These are phyloP conservation scores for Phylloporus sp. DNA, from an alignment of 768 basidiomycete species.

Conservation along the genomic window DNA sequence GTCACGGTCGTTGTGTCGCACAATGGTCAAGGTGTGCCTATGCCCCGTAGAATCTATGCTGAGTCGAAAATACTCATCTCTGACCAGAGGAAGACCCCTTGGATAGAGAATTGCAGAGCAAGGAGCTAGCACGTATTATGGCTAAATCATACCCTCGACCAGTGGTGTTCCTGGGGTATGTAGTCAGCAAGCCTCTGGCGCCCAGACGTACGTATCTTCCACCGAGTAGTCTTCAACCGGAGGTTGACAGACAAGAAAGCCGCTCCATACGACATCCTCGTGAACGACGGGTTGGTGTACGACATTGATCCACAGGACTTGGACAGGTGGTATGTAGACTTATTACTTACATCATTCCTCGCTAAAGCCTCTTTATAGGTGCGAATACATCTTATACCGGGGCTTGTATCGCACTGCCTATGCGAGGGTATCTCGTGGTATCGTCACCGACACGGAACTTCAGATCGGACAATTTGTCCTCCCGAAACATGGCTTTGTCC, in stretches of 20 bases:
- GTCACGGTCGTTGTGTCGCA: constrained; percentile 85
- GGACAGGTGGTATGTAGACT: constrained; percentile 56
- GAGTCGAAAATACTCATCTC: neutral
- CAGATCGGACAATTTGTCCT: constrained; percentile 84
- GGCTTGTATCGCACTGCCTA: constrained; percentile 77
- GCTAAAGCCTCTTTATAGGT: constrained; percentile 43
- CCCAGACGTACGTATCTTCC: constrained; percentile 46
- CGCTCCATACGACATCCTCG: constrained; percentile 69
- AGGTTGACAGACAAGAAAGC: constrained; percentile 37
- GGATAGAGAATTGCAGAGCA: constrained; percentile 85
- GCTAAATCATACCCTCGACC: constrained; percentile 62
- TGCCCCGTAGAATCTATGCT: neutral
- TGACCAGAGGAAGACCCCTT: constrained; percentile 80
- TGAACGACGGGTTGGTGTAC: constrained; percentile 71
- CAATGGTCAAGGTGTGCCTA: constrained; percentile 79
- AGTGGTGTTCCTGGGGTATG: constrained; percentile 76
- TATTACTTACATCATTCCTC: neutral
- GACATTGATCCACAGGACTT: constrained; percentile 73
- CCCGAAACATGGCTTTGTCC: constrained; percentile 50
- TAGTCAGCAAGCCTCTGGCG: constrained; percentile 66
- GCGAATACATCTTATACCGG: constrained; percentile 87
- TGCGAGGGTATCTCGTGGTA: constrained; percentile 74
- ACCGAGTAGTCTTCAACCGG: neutral
- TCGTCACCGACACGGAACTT: constrained; percentile 86
- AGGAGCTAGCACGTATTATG: constrained; percentile 77